Base-by-base conservation (phyloP, 2,329 filamentous ascomycete species). In the Pseudonectria buxi region DNA sequence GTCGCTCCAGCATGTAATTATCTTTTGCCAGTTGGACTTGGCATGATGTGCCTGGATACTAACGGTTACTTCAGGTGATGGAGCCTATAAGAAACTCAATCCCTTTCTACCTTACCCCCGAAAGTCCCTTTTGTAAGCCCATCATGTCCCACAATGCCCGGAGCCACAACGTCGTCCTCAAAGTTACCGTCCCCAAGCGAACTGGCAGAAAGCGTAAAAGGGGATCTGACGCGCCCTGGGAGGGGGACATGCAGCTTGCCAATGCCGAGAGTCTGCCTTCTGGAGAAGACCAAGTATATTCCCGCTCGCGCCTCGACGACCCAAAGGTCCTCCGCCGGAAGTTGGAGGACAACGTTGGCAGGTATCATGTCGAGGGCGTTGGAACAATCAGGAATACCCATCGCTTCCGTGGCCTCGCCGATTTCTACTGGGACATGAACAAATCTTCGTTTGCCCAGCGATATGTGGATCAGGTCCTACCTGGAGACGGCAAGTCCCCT, bases 121-220 rank as follows among this genome's bases (percentile, higher is more conserved):
- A 87, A 45, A 87, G 94, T 58, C 81, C 83, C 3, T 78, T 86
- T 51, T 80, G 84, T 50, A 82, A 83, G 48, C 85, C 86, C 7
- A 68, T 95, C 41, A 69, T 83, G 47, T 95, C 90, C 7, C 80
- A 81, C 28, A 84, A 82, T 54, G 76, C 81, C 24, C 65, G 76
- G 14, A 84, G 86, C 9, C 86, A 88, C 55, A 94, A 95, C 54
- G 66, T 96, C 14, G 71, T 96, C 14, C 69, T 98, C 35, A 89
- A 88, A 57, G 72, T 98, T 36, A 88, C 83, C 0, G 78, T 96
- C 1, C 90, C 92, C 0, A 92, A 81, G 58, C 72, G 86, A 37
- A 95, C 88, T 3, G 89, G 89, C 3, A 76, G 87, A 41, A 94
- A 85, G 61, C 76, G 89, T 39, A 95, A 89, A 64, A 72, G 81